A percentile compares a stretch with the other conserved stretches of the same genome.
Conservation (phyloP, 1,284 basidiomycete species). For the Fomitopsis schrenkii region DNA sequence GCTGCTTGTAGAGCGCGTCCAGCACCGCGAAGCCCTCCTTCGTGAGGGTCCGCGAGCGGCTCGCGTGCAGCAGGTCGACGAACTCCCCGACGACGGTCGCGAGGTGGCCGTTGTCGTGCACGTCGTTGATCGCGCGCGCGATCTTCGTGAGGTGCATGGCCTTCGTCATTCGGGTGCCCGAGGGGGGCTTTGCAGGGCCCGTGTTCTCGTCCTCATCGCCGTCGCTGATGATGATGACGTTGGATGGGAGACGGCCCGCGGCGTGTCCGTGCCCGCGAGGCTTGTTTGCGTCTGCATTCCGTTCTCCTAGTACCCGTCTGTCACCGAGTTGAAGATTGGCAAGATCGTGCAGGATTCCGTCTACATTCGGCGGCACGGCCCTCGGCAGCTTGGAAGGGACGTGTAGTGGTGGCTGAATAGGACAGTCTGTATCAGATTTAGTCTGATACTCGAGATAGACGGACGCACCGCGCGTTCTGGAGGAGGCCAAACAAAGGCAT, state of each 20-base stretch:
- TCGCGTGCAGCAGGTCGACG: conserved; percentile 51
- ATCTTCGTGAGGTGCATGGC: conserved; percentile 49
- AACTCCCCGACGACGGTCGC: conserved; percentile 55
- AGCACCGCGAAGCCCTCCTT: conserved; percentile 68
- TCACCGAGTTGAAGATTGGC: conserved; percentile 56
- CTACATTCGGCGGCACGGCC: conserved; percentile 14
- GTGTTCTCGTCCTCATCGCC: conserved; percentile 33
- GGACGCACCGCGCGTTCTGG: conserved; percentile 29
- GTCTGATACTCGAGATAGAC: not conserved
- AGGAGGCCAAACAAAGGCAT: conserved; percentile 70
- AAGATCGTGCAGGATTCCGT: conserved; percentile 52
- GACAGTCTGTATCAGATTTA: not conserved
- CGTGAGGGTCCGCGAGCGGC: conserved; percentile 60
- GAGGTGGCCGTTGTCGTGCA: conserved; percentile 50
- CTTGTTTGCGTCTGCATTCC: conserved; percentile 13
- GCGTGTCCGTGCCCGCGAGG: conserved; percentile 8
- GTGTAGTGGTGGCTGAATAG: conserved; percentile 18
- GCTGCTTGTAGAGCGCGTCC: conserved; percentile 62
- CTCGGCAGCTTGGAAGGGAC: conserved; percentile 11
- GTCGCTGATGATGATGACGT: conserved; percentile 43
- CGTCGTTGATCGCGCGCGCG: conserved; percentile 36
- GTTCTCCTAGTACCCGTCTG: conserved; percentile 25
- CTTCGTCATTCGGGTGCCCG: conserved; percentile 40
- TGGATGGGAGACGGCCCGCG: conserved; percentile 24
- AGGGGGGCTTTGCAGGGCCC: conserved; percentile 23